These are phyloP conservation scores for Meyerozyma elateridarum DNA, from an alignment of 1,139 yeast species.

Conservation along the genomic window DNA sequence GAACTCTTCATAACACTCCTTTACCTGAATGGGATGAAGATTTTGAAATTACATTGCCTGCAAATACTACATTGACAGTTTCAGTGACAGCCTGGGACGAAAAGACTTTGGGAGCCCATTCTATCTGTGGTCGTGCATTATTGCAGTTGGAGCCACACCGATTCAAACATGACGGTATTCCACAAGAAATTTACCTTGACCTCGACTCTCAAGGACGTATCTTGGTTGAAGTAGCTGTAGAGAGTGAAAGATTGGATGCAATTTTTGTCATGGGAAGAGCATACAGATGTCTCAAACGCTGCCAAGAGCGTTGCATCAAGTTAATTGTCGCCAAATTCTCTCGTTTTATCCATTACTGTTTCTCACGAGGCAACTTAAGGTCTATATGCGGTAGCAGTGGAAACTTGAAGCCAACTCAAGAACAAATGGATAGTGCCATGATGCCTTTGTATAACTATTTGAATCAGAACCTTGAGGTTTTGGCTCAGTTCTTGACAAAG, in stretches of 20 bases:
- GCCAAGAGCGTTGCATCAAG: slow-evolving; percentile 61
- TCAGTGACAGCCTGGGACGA: slow-evolving; percentile 76
- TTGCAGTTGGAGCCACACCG: slow-evolving; percentile 61
- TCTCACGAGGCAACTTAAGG: slow-evolving; percentile 44
- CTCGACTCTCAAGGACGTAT: slow-evolving; percentile 68
- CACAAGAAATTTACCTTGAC: slow-evolving; percentile 56
- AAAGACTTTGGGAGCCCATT: slow-evolving; percentile 47
- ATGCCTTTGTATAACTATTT: slow-evolving; percentile 72
- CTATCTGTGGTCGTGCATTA: slow-evolving; percentile 65
- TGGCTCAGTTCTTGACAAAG: slow-evolving; percentile 60
- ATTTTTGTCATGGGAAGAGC: slow-evolving; percentile 76
- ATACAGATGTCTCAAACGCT: slow-evolving; percentile 56
- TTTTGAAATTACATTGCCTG: slow-evolving; percentile 55
- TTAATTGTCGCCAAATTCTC: slow-evolving; percentile 62
- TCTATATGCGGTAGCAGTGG: slow-evolving; percentile 52
- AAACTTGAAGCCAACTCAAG: slow-evolving; percentile 40
- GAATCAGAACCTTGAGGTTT: slow-evolving; percentile 61
- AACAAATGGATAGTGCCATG: slow-evolving; percentile 62
- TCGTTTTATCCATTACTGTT: slow-evolving; percentile 36
- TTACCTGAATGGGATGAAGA: slow-evolving; percentile 91
- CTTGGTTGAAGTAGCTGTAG: slow-evolving; percentile 64
- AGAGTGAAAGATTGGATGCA: slow-evolving; percentile 73
- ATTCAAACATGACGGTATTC: slow-evolving; percentile 65
- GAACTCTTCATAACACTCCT: slow-evolving; percentile 54
- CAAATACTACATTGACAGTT: slow-evolving; percentile 39